Evolutionary conservation across 345 rosid species (phyloP).

Genomic region (Cardamine resedifolia): DNA sequence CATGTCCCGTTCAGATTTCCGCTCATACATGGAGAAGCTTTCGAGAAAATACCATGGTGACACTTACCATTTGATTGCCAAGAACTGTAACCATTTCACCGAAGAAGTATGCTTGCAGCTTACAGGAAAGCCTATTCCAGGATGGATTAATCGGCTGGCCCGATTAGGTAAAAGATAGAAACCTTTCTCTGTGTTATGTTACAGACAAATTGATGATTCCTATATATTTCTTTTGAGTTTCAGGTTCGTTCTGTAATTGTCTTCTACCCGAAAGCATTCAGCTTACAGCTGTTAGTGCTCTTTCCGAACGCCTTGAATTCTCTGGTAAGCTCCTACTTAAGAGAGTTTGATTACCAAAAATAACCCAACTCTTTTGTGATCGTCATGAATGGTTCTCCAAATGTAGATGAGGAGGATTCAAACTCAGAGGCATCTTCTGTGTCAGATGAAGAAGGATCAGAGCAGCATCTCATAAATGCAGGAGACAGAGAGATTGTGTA

Average conservation of each 20-base stretch:
- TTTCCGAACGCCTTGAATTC: slow-evolving; percentile 64
- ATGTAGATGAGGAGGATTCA: slow-evolving; percentile 53
- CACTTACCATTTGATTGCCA: slow-evolving; percentile 90
- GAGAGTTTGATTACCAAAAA: neutral
- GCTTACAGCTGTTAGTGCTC: slow-evolving; percentile 73
- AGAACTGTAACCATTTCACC: slow-evolving; percentile 97
- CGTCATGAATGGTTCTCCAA: neutral
- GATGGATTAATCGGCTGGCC: slow-evolving; percentile 95
- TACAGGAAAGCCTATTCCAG: slow-evolving; percentile 86
- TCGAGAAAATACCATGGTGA: slow-evolving; percentile 81
- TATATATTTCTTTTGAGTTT: slow-evolving; percentile 36
- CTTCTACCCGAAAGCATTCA: slow-evolving; percentile 88
- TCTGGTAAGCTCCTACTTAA: slow-evolving; percentile 55
- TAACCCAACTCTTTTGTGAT: neutral
- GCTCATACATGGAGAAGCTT: slow-evolving; percentile 72
- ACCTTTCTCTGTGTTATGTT: neutral
- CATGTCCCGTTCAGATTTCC: slow-evolving; percentile 76
- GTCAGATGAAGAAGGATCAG: slow-evolving; percentile 55
- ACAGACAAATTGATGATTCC: neutral
- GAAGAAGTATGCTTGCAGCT: slow-evolving; percentile 70
- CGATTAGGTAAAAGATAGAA: slow-evolving; percentile 51
- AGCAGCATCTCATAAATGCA: slow-evolving; percentile 63
- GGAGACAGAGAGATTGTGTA: slow-evolving; percentile 65
- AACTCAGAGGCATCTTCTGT: slow-evolving; percentile 61
- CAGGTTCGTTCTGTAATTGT: slow-evolving; percentile 95